Conservation (phyloP, 441 rosid genomes). For the Erodium texanum region DNA sequence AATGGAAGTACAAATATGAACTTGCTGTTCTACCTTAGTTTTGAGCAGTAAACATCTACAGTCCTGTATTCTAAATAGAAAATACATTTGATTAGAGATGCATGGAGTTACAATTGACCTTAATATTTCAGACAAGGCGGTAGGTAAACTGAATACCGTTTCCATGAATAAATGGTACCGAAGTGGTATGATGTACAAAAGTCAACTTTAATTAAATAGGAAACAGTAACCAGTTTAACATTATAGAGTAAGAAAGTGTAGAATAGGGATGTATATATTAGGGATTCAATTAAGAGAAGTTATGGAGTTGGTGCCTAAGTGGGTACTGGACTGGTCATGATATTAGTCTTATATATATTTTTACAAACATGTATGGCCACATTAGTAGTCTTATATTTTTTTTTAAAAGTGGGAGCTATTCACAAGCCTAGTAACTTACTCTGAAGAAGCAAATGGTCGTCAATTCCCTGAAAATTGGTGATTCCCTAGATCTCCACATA, state of each 20-base stretch:
- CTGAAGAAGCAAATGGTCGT: not conserved
- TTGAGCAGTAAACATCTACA: not conserved
- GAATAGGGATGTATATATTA: too few species aligned
- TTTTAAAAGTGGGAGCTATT: not conserved
- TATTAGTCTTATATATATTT: too few species aligned
- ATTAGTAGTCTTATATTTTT: not conserved
- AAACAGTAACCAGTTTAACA: not conserved
- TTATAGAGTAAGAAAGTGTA: too few species aligned
- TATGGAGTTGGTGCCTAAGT: too few species aligned
- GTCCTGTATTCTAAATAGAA: slow-evolving; percentile 8
- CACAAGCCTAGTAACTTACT: not conserved
- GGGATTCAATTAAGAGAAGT: too few species aligned
- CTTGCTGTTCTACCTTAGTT: not conserved
- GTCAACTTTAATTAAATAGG: not conserved
- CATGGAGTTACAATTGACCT: not conserved
- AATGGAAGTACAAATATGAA: not conserved
- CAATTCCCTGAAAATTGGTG: not conserved
- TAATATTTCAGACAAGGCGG: not conserved
- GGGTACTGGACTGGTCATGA: too few species aligned
- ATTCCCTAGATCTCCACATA: not conserved
- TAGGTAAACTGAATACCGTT: not conserved
- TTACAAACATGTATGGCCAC: not conserved
- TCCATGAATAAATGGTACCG: not conserved
- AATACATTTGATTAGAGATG: not conserved
- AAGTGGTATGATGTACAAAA: not conserved